Conservation (phyloP, 2,329 filamentous ascomycete genomes). For the Thermomyces lanuginosus region DNA sequence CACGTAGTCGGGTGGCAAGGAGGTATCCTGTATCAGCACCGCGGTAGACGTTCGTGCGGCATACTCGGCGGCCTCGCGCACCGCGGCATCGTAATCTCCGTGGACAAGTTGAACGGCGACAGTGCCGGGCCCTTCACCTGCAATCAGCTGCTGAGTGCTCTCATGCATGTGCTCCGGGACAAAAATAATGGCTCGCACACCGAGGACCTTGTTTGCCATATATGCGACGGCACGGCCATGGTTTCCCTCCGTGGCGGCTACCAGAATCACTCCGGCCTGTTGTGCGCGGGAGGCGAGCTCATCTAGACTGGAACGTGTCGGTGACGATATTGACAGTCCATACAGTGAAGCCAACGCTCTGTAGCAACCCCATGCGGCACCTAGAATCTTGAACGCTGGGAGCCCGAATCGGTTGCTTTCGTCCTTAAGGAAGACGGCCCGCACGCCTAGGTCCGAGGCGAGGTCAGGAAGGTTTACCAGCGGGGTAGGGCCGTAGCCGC, state of each 20-base stretch:
- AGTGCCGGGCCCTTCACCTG: constrained; percentile 48
- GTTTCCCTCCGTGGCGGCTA: constrained; percentile 59
- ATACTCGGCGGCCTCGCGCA: constrained; percentile 30
- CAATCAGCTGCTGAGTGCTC: constrained; percentile 39
- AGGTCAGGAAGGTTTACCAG: constrained; percentile 38
- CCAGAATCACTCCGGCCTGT: constrained; percentile 4
- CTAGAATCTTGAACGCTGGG: constrained; percentile 65
- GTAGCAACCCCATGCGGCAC: constrained; percentile 57
- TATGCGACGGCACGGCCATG: constrained; percentile 56
- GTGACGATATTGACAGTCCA: too few relatives aligned
- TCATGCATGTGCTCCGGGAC: constrained; percentile 45
- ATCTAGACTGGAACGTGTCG: constrained; percentile 28
- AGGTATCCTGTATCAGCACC: constrained; percentile 52
- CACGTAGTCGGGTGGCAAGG: constrained; percentile 50
- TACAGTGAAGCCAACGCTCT: constrained; percentile 37
- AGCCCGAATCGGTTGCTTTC: constrained; percentile 53
- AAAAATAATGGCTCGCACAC: constrained; percentile 40
- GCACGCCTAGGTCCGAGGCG: constrained; percentile 42
- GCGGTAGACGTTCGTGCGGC: constrained; percentile 15
- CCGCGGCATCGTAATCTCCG: constrained; percentile 49
- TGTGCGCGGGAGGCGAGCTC: constrained; percentile 23
- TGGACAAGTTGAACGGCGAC: constrained; percentile 38
- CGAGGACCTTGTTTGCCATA: constrained; percentile 48
- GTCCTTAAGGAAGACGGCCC: constrained; percentile 50
- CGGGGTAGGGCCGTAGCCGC: constrained; percentile 39